Conservation (phyloP, 257 asterid genomes). For the Verbena officinalis region DNA sequence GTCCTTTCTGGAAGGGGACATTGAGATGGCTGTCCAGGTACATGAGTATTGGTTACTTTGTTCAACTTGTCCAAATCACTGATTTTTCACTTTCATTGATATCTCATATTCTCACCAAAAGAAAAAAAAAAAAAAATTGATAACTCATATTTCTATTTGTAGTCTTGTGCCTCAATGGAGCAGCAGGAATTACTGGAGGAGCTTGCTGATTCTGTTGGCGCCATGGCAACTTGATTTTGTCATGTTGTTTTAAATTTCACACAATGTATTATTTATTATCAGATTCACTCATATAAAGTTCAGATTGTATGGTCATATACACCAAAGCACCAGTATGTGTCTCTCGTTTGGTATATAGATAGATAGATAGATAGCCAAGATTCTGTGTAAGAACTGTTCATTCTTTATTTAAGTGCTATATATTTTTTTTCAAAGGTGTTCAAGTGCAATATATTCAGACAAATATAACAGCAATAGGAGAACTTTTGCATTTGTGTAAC, state of each 20-base stretch:
- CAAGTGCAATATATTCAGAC: slow-evolving; percentile 3
- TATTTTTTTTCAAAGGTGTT: no score
- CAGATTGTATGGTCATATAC: not conserved
- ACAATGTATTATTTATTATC: not conserved
- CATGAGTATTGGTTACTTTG: not conserved
- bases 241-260: not conserved
- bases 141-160: slow-evolving; percentile 41
- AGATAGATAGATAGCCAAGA: no score
- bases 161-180: slow-evolving; percentile 88
- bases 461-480: not conserved
- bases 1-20: slow-evolving; percentile 87
- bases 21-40: slow-evolving; percentile 96
- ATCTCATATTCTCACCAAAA: no score
- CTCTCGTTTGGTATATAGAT: not conserved
- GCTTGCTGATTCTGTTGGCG: slow-evolving; percentile 74
- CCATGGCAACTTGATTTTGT: slow-evolving; percentile 41
- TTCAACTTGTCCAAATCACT: no score
- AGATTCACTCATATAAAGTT: no score
- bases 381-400: not conserved
- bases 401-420: slow-evolving; percentile 1
- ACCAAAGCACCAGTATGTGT: no score
- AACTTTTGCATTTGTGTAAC: not conserved
- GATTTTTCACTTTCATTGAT: no score
- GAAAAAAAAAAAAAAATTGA: no score
- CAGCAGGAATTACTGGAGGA: slow-evolving; percentile 91